phyloP scores from a whole-genome alignment of 768 basidiomycete genomes.

The Clathrus columnatus region DNA sequence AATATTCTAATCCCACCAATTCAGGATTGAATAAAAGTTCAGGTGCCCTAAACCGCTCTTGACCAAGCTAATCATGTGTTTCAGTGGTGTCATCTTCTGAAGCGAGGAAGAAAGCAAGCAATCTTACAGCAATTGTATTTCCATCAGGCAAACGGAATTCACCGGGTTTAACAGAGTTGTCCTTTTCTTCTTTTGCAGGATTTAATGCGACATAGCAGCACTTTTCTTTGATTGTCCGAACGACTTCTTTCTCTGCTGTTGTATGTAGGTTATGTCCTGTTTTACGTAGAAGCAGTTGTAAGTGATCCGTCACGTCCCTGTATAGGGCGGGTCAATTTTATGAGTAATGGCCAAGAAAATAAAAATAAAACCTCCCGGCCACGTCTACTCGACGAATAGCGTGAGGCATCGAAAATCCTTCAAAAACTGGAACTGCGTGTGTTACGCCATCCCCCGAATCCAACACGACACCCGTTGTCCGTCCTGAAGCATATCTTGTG shows the following conservation, averaged over 20 bases:
- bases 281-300: constrained; percentile 90
- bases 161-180: constrained; percentile 64
- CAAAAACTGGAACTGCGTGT: constrained; percentile 96
- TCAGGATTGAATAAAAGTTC: constrained; percentile 98
- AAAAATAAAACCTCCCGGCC: constrained; percentile 70
- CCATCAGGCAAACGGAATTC: constrained; percentile 94
- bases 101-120: background rate
- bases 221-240: constrained; percentile 97
- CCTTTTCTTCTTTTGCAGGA: constrained; percentile 94
- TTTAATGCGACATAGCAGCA: constrained; percentile 92
- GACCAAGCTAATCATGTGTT: constrained; percentile 56
- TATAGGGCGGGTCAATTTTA: constrained; percentile 1
- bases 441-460: constrained; percentile 99
- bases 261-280: constrained; percentile 93
- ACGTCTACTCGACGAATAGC: constrained; percentile 94
- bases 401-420: constrained; percentile 99
- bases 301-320: constrained; percentile 94
- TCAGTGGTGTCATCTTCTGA: constrained; percentile 7
- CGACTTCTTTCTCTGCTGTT: constrained; percentile 93
- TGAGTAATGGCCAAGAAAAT: background rate
- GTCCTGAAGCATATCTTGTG: constrained; percentile 88
- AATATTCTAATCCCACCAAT: constrained; percentile 90
- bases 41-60: constrained; percentile 93
- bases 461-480: constrained; percentile 97
- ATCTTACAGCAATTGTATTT: constrained; percentile 74